Conservation (phyloP, 495 filamentous ascomycete species). For the Podospora tetraspora region DNA sequence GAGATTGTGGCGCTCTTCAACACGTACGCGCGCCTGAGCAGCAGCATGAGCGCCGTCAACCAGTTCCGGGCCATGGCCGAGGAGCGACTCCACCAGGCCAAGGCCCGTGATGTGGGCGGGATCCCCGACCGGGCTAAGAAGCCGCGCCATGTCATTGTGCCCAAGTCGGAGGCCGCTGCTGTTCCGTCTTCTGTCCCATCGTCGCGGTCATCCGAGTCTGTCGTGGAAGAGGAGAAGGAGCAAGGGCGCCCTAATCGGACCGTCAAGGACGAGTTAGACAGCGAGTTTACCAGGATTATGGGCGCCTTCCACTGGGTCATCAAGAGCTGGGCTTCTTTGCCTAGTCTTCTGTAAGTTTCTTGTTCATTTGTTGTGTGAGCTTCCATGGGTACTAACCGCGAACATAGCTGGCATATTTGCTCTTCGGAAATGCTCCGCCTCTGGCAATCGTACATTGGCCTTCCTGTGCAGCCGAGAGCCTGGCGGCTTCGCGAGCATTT, state of each 20-base stretch:
- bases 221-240: slow-evolving; percentile 29
- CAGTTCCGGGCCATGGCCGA: slow-evolving; percentile 69
- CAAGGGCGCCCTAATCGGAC: slow-evolving; percentile 37
- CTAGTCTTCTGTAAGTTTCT: slow-evolving; percentile 62
- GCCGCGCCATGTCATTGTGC: slow-evolving; percentile 40
- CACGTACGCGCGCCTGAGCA: slow-evolving; percentile 79
- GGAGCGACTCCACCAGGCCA: slow-evolving; percentile 41
- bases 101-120: slow-evolving; percentile 21
- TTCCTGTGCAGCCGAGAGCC: slow-evolving; percentile 61
- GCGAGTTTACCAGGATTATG: slow-evolving; percentile 59
- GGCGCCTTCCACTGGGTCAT: slow-evolving; percentile 60
- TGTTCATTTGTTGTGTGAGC: background rate
- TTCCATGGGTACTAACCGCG: background rate
- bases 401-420: slow-evolving; percentile 53
- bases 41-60: slow-evolving; percentile 67
- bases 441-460: slow-evolving; percentile 74
- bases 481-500: slow-evolving; percentile 58
- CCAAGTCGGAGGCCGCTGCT: slow-evolving; percentile 7
- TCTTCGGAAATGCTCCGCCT: slow-evolving; percentile 55
- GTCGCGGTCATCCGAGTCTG: slow-evolving; percentile 7
- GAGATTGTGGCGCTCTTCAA: slow-evolving; percentile 93
- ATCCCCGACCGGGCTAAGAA: slow-evolving; percentile 42
- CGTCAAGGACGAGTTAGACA: slow-evolving; percentile 52
- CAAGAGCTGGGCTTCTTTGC: slow-evolving; percentile 62
- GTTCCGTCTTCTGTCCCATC: background rate